Evolutionary conservation across 2,329 filamentous ascomycete species (phyloP), one percentile per base, ranked within the genome.

Genomic region (Stagonosporopsis tanaceti): DNA sequence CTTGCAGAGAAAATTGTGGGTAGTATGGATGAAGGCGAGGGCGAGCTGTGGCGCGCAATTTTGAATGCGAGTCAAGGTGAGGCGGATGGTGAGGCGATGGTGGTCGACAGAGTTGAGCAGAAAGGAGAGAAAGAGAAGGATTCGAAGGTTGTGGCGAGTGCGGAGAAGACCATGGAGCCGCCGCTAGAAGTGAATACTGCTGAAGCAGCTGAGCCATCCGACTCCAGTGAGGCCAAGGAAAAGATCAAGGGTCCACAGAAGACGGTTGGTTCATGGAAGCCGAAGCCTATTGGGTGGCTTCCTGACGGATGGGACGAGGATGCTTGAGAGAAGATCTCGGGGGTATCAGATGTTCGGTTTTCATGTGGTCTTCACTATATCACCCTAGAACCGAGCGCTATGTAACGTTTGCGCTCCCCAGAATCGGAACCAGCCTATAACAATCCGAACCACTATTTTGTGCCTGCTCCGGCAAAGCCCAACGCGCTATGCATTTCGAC

Each of bases 1-100:
- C 62, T 81, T 8, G 78, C 75, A 0, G 65, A 71, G 41, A 54
- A 46, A 15, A 17, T 80, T 25, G 48, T 80, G 20, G 60, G 68
- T 1, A 62, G 57, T 0, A 65, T 70, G 24, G 57, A 60, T 0
- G 57, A 47, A 12, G 44, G 68, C 1, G 8, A 47, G 24, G 60
- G 17, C 5, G 52, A 53, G 32, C 25, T 57, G 37, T 72, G 70
- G 71, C 20, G 47, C 2, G 50, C 39, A 11, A 46, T 80, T 11
- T 56, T 80, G 20, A 62, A 72, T 12, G 77, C 76, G 7, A 68
- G 70, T 17, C 60, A 30, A 41, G 57, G 25, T 22, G 64, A 61
- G 22, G 50, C 48, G 40, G 35, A 42, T 41, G 47, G 30, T 6
- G 53, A 34, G 38, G 48, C 34, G 9, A 53, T 56, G 37, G 60